Base-by-base conservation (phyloP, 2,329 filamentous ascomycete species). In the Colletotrichum caudatum region DNA sequence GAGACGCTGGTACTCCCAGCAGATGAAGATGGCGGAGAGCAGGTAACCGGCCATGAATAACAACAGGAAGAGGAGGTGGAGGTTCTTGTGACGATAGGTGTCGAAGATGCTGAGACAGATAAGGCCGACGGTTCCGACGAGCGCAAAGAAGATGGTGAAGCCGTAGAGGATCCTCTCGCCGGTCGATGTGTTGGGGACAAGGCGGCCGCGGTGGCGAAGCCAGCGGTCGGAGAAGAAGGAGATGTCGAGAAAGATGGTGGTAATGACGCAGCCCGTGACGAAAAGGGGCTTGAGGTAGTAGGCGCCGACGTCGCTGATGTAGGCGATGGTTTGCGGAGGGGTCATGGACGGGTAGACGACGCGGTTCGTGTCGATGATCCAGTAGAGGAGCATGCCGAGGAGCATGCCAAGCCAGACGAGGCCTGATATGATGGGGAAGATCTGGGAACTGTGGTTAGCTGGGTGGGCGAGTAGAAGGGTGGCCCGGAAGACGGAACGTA, bases 11-110 rank as follows among this genome's bases (percentile, higher is more conserved):
- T 97, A 98, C 80, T 98, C 94, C 84, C 90, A 91, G 84, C 95
- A 98, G 75, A 95, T 92, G 81, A 95, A 95, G 75, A 98, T 87
- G 67, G 95, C 95, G 5, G 91, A 94, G 66, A 97, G 79, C 65
- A 98, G 84, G 80, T 97, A 98, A 44, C 94, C 96, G 18, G 81
- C 90, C 79, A 98, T 94, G 81, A 99, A 99, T 63, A 98, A 81
- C 1, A 89, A 82, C 46, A 99, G 83, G 82, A 97, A 97, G 2
- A 90, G 84, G 77, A 94, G 86, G 79, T 99, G 96, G 69, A 93
- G 79, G 1, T 76, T 81, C 1, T 86, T 85, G 79, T 97, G 89
- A 66, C 85, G 83, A n/a, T 87, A 81, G 0, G 94, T 96, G 81
- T 98, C 94, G 80, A 97, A 98, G 76, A 97, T 91, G 74, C 91